Conservation (phyloP, 176 grass and related monocot genomes). For the barley (Hordeum vulgare) region DNA sequence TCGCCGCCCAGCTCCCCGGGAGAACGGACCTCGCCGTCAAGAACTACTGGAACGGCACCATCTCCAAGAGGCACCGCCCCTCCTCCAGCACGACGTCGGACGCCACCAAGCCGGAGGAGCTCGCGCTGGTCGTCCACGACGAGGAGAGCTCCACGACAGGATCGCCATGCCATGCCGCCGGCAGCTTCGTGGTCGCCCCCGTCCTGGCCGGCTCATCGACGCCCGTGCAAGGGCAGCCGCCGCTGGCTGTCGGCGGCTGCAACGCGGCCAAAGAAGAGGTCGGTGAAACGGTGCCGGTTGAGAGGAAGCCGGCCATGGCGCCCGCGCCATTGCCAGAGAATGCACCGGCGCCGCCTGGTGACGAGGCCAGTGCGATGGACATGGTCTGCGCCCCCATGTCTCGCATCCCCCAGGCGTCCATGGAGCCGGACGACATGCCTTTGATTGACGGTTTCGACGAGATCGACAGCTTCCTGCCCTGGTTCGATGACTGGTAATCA, state of each 20-base stretch:
- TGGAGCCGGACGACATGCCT: conserved; percentile 1
- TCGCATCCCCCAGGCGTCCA: not conserved
- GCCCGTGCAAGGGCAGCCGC: not conserved
- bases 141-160: conserved; percentile 21
- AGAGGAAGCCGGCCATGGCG: not conserved
- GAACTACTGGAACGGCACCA: conserved; percentile 63
- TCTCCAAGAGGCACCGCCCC: conserved; percentile 33
- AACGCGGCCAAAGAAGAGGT: not conserved
- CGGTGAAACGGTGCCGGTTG: not conserved
- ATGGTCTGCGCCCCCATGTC: not conserved
- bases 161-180: not conserved
- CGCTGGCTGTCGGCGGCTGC: not conserved
- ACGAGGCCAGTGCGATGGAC: not conserved
- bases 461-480: conserved; percentile 19
- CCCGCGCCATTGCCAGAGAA: not conserved
- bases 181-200: not conserved
- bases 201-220: not conserved
- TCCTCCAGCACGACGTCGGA: conserved; percentile 21
- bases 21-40: conserved; percentile 53
- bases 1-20: conserved; percentile 37
- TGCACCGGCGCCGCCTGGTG: not conserved
- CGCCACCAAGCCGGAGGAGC: conserved; percentile 9
- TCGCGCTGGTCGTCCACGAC: not conserved
- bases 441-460: conserved; percentile 14
- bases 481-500: conserved; percentile 28